phyloP scores from a whole-genome alignment of 1,284 basidiomycete species.

The Sutorius eximius region DNA sequence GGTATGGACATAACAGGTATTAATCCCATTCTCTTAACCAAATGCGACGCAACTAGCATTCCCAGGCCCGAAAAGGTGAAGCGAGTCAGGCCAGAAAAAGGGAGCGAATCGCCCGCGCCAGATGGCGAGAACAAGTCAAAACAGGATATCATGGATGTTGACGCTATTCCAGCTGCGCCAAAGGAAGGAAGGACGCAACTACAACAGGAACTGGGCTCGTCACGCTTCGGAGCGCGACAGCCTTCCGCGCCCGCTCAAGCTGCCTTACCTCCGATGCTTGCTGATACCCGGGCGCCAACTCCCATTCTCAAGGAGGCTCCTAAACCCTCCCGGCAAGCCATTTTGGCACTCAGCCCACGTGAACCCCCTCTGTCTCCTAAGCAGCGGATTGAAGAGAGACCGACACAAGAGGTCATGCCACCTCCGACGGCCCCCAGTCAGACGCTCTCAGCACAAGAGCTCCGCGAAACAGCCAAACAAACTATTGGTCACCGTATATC shows the following conservation, averaged over 20 bases:
- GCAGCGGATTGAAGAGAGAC: slow-evolving; percentile 30
- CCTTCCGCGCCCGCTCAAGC: slow-evolving; percentile 12
- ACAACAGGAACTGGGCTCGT: slow-evolving; percentile 17
- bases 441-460: slow-evolving; percentile 74
- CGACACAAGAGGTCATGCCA: slow-evolving; percentile 53
- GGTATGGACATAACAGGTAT: slow-evolving; percentile 43
- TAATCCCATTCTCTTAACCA: neutral
- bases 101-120: slow-evolving; percentile 44
- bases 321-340: slow-evolving; percentile 17
- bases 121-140: slow-evolving; percentile 30
- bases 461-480: slow-evolving; percentile 74
- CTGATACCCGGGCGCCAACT: slow-evolving; percentile 22
- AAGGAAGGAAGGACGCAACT: slow-evolving; percentile 27
- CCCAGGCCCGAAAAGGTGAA: slow-evolving; percentile 76
- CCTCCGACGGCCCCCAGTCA: slow-evolving; percentile 79
- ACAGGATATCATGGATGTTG: slow-evolving; percentile 44
- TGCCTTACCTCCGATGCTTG: slow-evolving; percentile 9
- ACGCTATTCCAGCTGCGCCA: slow-evolving; percentile 20
- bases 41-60: slow-evolving; percentile 44
- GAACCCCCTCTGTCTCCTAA: slow-evolving; percentile 47
- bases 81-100: slow-evolving; percentile 58
- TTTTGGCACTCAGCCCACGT: slow-evolving; percentile 32
- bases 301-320: slow-evolving; percentile 22
- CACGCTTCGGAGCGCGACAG: slow-evolving; percentile 30
- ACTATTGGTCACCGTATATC: slow-evolving; percentile 42